Evolutionary conservation across 1,284 basidiomycete genomes (phyloP).

Genomic region (Malassezia pachydermatis): DNA sequence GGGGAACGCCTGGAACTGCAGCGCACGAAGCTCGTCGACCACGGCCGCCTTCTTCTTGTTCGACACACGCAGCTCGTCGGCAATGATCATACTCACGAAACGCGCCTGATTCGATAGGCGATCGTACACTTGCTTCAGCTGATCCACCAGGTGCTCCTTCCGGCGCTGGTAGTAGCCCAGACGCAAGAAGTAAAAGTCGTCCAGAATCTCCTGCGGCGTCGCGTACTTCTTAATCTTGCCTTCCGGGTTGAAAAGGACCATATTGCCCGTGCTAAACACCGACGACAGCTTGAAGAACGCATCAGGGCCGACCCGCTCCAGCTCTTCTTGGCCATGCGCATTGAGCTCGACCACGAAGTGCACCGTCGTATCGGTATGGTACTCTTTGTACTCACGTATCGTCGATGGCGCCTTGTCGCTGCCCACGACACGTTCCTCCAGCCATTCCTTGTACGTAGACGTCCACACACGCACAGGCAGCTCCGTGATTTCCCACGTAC

Average conservation of each 20-base stretch:
- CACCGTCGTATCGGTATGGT: slow-evolving; percentile 75
- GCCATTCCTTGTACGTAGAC: slow-evolving; percentile 74
- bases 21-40: slow-evolving; percentile 67
- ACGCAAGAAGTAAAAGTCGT: slow-evolving; percentile 84
- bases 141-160: slow-evolving; percentile 69
- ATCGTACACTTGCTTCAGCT: slow-evolving; percentile 73
- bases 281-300: slow-evolving; percentile 83
- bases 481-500: slow-evolving; percentile 87
- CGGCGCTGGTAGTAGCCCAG: slow-evolving; percentile 75
- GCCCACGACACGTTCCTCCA: slow-evolving; percentile 60
- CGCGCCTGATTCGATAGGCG: slow-evolving; percentile 87
- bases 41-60: slow-evolving; percentile 83
- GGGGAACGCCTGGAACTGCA: slow-evolving; percentile 79
- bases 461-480: slow-evolving; percentile 95
- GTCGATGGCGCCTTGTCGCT: slow-evolving; percentile 57
- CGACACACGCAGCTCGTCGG: slow-evolving; percentile 74
- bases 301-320: slow-evolving; percentile 73
- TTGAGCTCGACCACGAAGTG: slow-evolving; percentile 79
- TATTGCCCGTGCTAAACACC: slow-evolving; percentile 81
- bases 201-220: slow-evolving; percentile 78
- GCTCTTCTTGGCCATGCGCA: slow-evolving; percentile 70
- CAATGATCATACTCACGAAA: slow-evolving; percentile 92
- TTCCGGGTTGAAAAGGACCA: slow-evolving; percentile 96
- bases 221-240: slow-evolving; percentile 92
- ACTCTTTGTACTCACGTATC: slow-evolving; percentile 52